Base-by-base conservation (phyloP, 2,329 filamentous ascomycete species). In the Ploettnerulaceae sp. region DNA sequence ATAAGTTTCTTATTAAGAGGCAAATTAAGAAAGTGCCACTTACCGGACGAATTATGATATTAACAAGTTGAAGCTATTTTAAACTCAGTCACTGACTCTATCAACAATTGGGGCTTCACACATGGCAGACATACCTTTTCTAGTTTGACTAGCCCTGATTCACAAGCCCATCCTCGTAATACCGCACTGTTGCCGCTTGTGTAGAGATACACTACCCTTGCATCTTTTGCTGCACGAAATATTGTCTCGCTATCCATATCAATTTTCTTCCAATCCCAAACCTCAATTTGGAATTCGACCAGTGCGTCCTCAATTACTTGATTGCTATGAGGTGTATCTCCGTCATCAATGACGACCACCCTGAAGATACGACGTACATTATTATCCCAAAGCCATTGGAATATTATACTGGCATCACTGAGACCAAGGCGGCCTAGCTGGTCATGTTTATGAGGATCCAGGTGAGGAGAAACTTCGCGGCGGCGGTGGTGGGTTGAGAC, bases 131-230 rank as follows among this genome's bases (percentile, higher is more conserved):
- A n/a, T n/a, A n/a, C n/a, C n/a, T n/a, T n/a, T n/a, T n/a, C n/a
- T n/a, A n/a, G n/a, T n/a, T n/a, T n/a, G n/a, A n/a, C n/a, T n/a
- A n/a, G n/a, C n/a, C n/a, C n/a, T n/a, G n/a, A n/a, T n/a, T n/a
- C n/a, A n/a, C n/a, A n/a, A n/a, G n/a, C n/a, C 65, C 65, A 67
- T 0, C 57, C 59, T 12, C 57, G 49, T 6, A 67, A 51, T 5
- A 66, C 57, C 3, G 64, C 58, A 36, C 64, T 64, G 43, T 63
- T 67, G 3, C 65, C 63, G 36, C 57, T 61, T 57, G 58, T 66
- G 26, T 62, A 61, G 1, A 67, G 51, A 6, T 57, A 44, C 4
- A 67, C 47, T 33, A 61, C 55, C 21, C 49, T 39, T 2, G 55
- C 55, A 9, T 53, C 36, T 0, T 47, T 47, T 3, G 51, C 51